Conservation (phyloP, 139 green algal species). For the Trebouxia sp. region DNA sequence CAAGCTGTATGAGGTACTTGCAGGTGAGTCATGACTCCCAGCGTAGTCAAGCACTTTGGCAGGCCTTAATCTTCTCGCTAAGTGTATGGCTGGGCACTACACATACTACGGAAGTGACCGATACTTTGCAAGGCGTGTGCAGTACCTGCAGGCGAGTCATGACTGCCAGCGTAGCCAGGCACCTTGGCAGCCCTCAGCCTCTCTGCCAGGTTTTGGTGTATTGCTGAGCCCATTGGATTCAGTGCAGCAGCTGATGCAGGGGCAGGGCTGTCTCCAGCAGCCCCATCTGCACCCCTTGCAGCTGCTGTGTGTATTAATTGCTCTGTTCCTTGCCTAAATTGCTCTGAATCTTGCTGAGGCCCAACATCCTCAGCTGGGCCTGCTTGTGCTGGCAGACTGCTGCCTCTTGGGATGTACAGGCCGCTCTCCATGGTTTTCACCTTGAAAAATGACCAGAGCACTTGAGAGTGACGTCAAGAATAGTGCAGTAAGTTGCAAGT, state of each 20-base stretch:
- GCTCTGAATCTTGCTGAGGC: too few species aligned
- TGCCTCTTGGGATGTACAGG: neutral
- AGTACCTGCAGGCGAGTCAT: neutral
- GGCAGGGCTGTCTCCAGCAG: neutral
- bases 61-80: neutral
- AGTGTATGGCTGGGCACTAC: neutral
- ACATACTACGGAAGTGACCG: neutral
- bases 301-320: too few species aligned
- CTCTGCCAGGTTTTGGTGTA: conserved; percentile 20
- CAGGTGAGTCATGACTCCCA: neutral
- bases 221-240: neutral
- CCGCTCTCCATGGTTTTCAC: conserved; percentile 20
- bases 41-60: neutral
- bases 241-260: neutral
- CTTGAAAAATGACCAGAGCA: neutral
- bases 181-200: conserved; percentile 1
- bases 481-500: too few species aligned
- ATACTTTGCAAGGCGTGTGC: neutral
- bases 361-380: too few species aligned
- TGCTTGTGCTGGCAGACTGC: neutral
- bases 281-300: neutral
- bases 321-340: too few species aligned
- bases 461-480: too few species aligned
- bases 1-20: neutral
- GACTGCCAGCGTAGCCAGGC: neutral